Evolutionary conservation across 805 yeast genomes (phyloP).

Genomic region (Ascoidea rubescens): DNA sequence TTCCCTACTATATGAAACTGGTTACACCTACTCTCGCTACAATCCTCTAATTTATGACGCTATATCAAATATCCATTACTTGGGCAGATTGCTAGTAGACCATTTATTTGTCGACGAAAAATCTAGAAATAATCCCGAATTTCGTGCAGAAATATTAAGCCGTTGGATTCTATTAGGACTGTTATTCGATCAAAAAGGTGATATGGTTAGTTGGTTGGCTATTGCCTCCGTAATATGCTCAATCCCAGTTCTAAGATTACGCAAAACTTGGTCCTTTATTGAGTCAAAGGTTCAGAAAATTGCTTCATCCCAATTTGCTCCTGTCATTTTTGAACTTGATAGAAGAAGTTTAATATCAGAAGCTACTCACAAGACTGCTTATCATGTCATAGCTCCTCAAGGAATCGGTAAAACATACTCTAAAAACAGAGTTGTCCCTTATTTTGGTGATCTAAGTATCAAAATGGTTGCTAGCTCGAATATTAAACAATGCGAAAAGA

Average conservation of each 20-base stretch:
- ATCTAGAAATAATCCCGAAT: constrained; percentile 10
- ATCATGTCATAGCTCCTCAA: constrained; percentile 73
- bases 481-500: constrained; percentile 40
- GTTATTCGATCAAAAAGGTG: constrained; percentile 64
- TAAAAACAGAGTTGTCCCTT: constrained; percentile 71
- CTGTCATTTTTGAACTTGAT: constrained; percentile 79
- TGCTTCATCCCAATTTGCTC: constrained; percentile 79
- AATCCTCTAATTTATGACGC: constrained; percentile 75
- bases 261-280: constrained; percentile 63
- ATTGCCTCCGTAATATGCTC: constrained; percentile 75
- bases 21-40: constrained; percentile 26
- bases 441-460: constrained; percentile 74
- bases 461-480: constrained; percentile 19
- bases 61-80: constrained; percentile 52
- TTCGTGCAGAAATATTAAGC: constrained; percentile 51
- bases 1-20: constrained; percentile 49
- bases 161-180: constrained; percentile 84
- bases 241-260: constrained; percentile 63
- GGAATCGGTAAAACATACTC: constrained; percentile 70
- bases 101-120: constrained; percentile 51
- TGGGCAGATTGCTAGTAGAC: constrained; percentile 53
- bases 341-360: constrained; percentile 52
- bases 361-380: constrained; percentile 42
- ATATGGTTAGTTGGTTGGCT: constrained; percentile 91
- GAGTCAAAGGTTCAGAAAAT: constrained; percentile 42